Evolutionary conservation across 1,284 basidiomycete genomes (phyloP).

Genomic region (Chalciporus sp.): DNA sequence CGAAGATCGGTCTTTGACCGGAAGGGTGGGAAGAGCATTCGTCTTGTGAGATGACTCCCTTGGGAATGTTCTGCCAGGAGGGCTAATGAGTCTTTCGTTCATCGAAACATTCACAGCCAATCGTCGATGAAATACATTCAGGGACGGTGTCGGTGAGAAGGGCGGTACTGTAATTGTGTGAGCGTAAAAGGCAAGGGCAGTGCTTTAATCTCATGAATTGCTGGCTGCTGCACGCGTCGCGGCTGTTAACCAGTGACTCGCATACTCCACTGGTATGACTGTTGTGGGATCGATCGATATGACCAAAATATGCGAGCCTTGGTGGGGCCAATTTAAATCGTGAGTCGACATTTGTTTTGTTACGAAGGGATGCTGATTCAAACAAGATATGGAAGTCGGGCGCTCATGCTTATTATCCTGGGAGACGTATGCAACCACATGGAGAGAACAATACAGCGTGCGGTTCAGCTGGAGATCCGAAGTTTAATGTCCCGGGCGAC

Average conservation of each 20-base stretch:
- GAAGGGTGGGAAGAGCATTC: constrained; percentile 2
- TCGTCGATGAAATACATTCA: not conserved
- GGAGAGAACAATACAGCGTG: constrained; percentile 20
- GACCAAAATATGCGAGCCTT: constrained; percentile 9
- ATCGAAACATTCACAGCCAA: constrained; percentile 6
- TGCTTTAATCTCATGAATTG: constrained; percentile 13
- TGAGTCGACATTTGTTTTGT: constrained; percentile 7
- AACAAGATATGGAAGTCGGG: constrained; percentile 11
- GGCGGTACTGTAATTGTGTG: not conserved
- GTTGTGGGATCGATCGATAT: no score
- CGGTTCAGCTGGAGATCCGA: constrained; percentile 7
- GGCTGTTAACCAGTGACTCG: not conserved
- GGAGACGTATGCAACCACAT: constrained; percentile 14
- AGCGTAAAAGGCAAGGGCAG: constrained; percentile 8
- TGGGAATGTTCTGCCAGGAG: not conserved
- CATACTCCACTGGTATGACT: no score
- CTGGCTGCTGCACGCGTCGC: not conserved
- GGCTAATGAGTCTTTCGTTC: not conserved
- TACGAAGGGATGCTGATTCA: no score
- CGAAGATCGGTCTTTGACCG: constrained; percentile 4
- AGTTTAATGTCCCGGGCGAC: constrained; percentile 2
- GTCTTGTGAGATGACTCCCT: constrained; percentile 7
- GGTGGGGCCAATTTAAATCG: constrained; percentile 18
- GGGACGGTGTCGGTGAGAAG: constrained; percentile 10
- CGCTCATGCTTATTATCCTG: constrained; percentile 14